A percentile compares a stretch with the other conserved stretches of the same genome.
phyloP scores from a whole-genome alignment of 305 asterid species.

The Plantago coronopus region DNA sequence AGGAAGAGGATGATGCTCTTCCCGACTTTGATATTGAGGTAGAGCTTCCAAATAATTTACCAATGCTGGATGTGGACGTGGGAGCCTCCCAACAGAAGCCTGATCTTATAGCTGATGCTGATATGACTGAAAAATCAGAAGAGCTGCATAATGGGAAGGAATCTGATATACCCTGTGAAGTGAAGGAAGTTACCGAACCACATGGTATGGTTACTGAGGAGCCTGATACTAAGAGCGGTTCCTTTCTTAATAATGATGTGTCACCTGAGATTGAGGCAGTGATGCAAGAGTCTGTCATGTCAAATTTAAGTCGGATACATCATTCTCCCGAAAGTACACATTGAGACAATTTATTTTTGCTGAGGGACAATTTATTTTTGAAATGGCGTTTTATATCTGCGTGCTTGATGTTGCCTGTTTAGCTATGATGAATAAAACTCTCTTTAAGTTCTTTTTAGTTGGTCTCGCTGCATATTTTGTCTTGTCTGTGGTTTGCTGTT shows the following conservation, averaged over 20 bases:
- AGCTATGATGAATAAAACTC: conserved; percentile 48
- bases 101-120: conserved; percentile 25
- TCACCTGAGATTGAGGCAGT: conserved; percentile 66
- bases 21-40: conserved; percentile 27
- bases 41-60: conserved; percentile 24
- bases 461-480: conserved; percentile 19
- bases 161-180: conserved; percentile 26
- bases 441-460: conserved; percentile 23
- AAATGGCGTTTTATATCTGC: conserved; percentile 34
- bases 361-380: conserved; percentile 31
- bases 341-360: conserved; percentile 76
- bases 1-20: conserved; percentile 23
- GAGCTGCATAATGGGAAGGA: conserved; percentile 25
- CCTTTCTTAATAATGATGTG: conserved; percentile 51
- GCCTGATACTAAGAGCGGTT: conserved; percentile 47
- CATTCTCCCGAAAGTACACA: conserved; percentile 99
- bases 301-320: conserved; percentile 96
- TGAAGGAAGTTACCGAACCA: conserved; percentile 18
- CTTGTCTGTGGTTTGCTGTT: conserved; percentile 6
- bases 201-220: conserved; percentile 13
- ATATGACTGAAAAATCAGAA: conserved; percentile 28
- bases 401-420: conserved; percentile 37
- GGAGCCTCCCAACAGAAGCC: conserved; percentile 24
- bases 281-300: conserved; percentile 58
- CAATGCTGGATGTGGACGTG: conserved; percentile 28